Evolutionary conservation across 257 asterid species (phyloP).

Genomic region (Ocimum tenuiflorum): DNA sequence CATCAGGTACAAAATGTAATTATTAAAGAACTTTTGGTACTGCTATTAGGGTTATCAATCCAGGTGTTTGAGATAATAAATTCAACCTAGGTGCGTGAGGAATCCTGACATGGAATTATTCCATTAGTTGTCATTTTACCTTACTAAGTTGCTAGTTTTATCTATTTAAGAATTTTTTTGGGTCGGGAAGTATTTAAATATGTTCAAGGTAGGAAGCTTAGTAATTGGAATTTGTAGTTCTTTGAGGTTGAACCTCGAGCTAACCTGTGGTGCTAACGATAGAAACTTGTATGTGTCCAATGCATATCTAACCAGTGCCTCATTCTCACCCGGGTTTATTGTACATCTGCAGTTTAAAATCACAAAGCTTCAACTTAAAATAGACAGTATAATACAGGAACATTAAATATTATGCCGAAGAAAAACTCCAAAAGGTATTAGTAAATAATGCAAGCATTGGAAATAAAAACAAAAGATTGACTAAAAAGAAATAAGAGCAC

Average conservation of each 20-base stretch:
- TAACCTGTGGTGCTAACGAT: conserved; percentile 84
- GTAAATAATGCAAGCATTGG: not conserved
- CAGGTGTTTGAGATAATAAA: not conserved
- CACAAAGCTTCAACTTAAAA: conserved; percentile 1
- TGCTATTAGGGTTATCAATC: not conserved
- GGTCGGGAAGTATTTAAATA: not conserved
- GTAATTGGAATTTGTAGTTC: not conserved
- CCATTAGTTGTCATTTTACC: not conserved
- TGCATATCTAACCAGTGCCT: conserved; percentile 91
- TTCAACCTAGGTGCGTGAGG: not conserved
- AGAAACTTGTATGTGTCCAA: conserved; percentile 73
- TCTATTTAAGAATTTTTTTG: not conserved
- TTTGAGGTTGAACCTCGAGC: not conserved
- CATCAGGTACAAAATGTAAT: not conserved
- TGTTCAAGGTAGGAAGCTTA: not conserved
- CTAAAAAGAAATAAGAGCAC: not conserved
- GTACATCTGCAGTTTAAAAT: conserved; percentile 64
- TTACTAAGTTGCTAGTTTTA: too few species aligned
- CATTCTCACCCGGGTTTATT: conserved; percentile 97
- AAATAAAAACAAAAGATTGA: not conserved
- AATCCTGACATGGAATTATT: not conserved
- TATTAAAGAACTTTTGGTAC: not conserved
- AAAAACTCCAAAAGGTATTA: not conserved
- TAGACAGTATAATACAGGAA: not conserved
- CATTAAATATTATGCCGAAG: not conserved